Evolutionary conservation across 2,329 filamentous ascomycete genomes (phyloP).

Genomic region (Tolypocladium capitatum): DNA sequence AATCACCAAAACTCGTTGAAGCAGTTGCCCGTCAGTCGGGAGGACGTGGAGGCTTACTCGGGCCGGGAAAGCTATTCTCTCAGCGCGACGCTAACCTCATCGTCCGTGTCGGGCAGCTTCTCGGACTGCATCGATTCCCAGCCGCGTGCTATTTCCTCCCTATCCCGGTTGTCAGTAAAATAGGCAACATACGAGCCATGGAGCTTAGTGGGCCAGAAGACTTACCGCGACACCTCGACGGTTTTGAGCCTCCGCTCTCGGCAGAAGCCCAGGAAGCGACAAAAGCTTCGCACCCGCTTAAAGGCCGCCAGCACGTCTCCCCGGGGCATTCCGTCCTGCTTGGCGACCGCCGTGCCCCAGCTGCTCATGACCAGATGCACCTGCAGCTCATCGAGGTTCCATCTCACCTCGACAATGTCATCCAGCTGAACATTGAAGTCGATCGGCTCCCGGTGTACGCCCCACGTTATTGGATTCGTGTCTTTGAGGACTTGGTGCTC

Average conservation of each 20-base stretch:
- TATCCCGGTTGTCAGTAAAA: conserved; percentile 11
- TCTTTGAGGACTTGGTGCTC: conserved; percentile 41
- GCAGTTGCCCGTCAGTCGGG: background rate
- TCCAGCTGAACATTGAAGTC: conserved; percentile 35
- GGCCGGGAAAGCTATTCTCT: conserved; percentile 12
- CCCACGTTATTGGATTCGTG: conserved; percentile 31
- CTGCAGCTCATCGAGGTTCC: conserved; percentile 26
- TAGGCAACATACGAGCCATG: background rate
- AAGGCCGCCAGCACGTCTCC: conserved; percentile 38
- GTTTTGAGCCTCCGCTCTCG: conserved; percentile 28
- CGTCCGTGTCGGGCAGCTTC: conserved; percentile 12
- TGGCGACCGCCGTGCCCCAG: conserved; percentile 10
- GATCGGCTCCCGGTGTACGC: conserved; percentile 33
- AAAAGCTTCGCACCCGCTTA: conserved; percentile 38
- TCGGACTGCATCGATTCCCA: conserved; percentile 24
- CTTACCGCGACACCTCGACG: conserved; percentile 27
- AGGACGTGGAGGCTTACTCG: background rate
- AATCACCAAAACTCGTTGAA: background rate
- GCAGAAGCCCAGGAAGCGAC: conserved; percentile 35
- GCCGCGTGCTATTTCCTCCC: conserved; percentile 19
- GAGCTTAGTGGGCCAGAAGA: conserved; percentile 1
- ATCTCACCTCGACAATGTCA: conserved; percentile 33
- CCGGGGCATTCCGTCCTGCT: conserved; percentile 20
- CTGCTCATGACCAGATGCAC: conserved; percentile 27
- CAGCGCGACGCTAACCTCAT: conserved; percentile 12